Evolutionary conservation across 768 basidiomycete genomes (phyloP).

Genomic region (Naganishia friedmannii): DNA sequence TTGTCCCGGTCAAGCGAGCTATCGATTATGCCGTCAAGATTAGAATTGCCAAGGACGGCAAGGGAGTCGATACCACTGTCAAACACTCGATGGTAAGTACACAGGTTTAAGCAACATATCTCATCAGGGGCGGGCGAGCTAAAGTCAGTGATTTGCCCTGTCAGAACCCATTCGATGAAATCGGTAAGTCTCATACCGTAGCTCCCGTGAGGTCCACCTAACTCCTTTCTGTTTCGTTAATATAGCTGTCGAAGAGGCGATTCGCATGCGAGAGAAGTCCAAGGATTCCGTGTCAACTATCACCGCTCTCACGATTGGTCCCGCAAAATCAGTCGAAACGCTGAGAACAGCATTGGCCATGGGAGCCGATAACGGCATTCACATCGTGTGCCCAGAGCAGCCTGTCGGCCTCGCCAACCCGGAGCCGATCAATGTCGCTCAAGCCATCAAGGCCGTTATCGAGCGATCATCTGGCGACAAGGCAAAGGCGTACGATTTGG

Average conservation of each 20-base stretch:
- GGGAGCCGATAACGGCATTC: conserved; percentile 90
- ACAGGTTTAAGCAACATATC: not conserved
- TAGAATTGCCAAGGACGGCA: conserved; percentile 89
- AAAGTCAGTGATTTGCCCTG: not conserved
- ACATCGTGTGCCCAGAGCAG: conserved; percentile 77
- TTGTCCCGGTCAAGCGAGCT: conserved; percentile 90
- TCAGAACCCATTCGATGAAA: conserved; percentile 98
- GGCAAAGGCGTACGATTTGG: conserved; percentile 65
- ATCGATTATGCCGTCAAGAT: conserved; percentile 99
- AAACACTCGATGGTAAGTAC: conserved; percentile 93
- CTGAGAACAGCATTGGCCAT: conserved; percentile 95
- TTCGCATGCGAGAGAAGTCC: conserved; percentile 81
- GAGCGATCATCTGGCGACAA: conserved; percentile 57
- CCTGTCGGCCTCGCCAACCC: conserved; percentile 58
- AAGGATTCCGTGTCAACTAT: conserved; percentile 78
- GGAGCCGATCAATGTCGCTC: conserved; percentile 88
- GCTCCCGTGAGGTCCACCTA: not conserved
- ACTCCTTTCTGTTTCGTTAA: not conserved
- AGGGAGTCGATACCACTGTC: conserved; percentile 91
- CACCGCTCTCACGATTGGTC: conserved; percentile 89
- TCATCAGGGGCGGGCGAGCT: not conserved
- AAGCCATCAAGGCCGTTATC: conserved; percentile 74
- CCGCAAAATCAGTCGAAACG: conserved; percentile 80
- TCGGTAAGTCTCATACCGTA: conserved; percentile 61
- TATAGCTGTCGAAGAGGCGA: conserved; percentile 91